phyloP scores from a whole-genome alignment of 2,329 filamentous ascomycete genomes.

The Apiospora phragmitis region DNA sequence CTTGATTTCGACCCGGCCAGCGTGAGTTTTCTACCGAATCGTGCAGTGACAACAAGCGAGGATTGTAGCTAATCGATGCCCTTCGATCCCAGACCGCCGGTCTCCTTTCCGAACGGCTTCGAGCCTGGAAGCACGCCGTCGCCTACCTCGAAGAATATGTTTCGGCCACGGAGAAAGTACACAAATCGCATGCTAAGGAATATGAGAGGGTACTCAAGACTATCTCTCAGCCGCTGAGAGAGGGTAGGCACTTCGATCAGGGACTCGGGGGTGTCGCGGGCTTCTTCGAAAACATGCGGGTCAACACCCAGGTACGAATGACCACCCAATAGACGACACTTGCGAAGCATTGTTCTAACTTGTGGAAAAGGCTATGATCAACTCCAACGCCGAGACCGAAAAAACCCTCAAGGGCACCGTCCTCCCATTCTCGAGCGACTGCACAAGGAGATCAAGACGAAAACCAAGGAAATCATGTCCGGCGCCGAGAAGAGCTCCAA shows the following conservation, averaged over 20 bases:
- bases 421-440: slow-evolving; percentile 83
- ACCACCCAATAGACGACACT: background rate
- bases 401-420: slow-evolving; percentile 86
- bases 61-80: slow-evolving; percentile 12
- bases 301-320: slow-evolving; percentile 74
- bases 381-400: slow-evolving; percentile 87
- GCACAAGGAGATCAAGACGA: slow-evolving; percentile 95
- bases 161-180: slow-evolving; percentile 78
- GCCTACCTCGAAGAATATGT: slow-evolving; percentile 92
- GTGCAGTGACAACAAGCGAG: slow-evolving; percentile 3
- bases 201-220: slow-evolving; percentile 95
- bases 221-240: slow-evolving; percentile 80
- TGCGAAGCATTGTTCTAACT: background rate
- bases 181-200: slow-evolving; percentile 85
- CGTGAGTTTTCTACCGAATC: slow-evolving; percentile 40
- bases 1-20: slow-evolving; percentile 59
- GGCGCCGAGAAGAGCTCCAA: slow-evolving; percentile 85
- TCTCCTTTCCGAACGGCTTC: slow-evolving; percentile 82
- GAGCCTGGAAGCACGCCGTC: slow-evolving; percentile 94
- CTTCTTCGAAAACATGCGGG: slow-evolving; percentile 90
- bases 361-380: slow-evolving; percentile 68
- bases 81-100: slow-evolving; percentile 61
- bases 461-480: slow-evolving; percentile 82
- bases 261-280: slow-evolving; percentile 82
- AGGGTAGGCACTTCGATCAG: slow-evolving; percentile 93